Evolutionary conservation across 179 eudicot species (phyloP).

Genomic region (Amaranthus tricolor): DNA sequence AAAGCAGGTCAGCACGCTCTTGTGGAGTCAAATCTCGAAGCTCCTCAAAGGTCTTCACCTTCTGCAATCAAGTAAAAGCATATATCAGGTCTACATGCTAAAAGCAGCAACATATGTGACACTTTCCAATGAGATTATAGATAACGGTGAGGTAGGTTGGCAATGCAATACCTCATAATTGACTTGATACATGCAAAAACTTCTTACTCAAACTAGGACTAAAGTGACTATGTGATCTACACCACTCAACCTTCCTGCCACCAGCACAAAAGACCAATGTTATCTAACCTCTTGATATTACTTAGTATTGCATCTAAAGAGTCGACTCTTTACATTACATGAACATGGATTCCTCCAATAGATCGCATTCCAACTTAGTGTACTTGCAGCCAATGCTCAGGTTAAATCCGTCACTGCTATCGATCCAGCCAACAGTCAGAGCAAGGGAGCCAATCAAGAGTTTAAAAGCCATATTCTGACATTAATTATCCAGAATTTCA

Average conservation of each 20-base stretch:
- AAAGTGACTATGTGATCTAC: background rate
- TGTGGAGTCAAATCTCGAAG: constrained; percentile 55
- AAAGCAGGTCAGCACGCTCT: constrained; percentile 64
- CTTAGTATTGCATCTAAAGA: background rate
- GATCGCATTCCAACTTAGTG: background rate
- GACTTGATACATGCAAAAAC: background rate
- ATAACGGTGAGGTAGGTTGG: background rate
- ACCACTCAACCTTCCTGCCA: background rate
- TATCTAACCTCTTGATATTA: background rate
- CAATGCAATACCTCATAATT: background rate
- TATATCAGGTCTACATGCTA: constrained; percentile 10
- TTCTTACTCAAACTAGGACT: background rate
- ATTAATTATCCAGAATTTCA: too few relatives aligned
- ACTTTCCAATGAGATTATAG: background rate
- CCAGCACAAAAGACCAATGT: background rate
- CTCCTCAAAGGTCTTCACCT: constrained; percentile 71
- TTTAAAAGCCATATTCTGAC: too few relatives aligned
- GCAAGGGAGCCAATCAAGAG: too few relatives aligned
- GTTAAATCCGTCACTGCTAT: constrained; percentile 4
- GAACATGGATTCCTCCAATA: background rate
- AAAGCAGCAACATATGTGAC: constrained; percentile 4
- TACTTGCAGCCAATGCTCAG: background rate
- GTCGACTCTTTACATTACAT: background rate
- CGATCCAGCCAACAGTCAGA: too few relatives aligned
- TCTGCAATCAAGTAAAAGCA: constrained; percentile 41